Evolutionary conservation across 805 yeast genomes (phyloP), one percentile per base, ranked within the genome.

Genomic region (Candida orba): DNA sequence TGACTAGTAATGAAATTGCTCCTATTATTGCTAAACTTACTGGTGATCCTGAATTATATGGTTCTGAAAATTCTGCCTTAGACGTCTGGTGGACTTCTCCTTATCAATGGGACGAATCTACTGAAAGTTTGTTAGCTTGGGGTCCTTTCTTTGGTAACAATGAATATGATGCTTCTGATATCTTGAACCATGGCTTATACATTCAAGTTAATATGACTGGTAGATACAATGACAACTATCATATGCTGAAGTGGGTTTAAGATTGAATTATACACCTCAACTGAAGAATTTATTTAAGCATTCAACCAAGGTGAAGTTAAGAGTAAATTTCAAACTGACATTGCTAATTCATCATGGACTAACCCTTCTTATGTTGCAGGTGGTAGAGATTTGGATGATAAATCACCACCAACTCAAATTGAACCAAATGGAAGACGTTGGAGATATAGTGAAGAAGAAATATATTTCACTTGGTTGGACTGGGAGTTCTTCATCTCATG

Each of bases 381-480:
- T 20, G 45, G 46, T 4, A 50, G 53, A 41, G 57, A 52, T 8
- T 37, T 51, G 12, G 62, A 58, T 40, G 53, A 57, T 4, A 56
- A 52, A 34, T 34, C 46, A 9, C 48, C 59, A 4, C 62, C 62
- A 38, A 40, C 52, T 17, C 9, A 40, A 1, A 35, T 58, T 36
- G 61, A 58, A 37, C 59, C 61, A 24, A 47, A 56, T 37, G 62
- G 62, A 30, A 52, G 60, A 36, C 52, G 62, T 38, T 58, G 62
- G 62, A 43, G 39, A 17, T 54, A 36, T 44, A 47, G 47, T 20
- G 61, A 56, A 38, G 25, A 34, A 8, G 60, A 58, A 24, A 50
- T 59, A 46, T 58, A 54, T 45, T 58, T 58, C 48, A 50, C 54
- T 8, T 57, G 62, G 62, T 54, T 58, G 60, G 61, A 56, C 42